These are phyloP conservation scores for Globisporangium iwayamae DNA, from an alignment of 352 stramenopile genomes.

Conservation along the genomic window DNA sequence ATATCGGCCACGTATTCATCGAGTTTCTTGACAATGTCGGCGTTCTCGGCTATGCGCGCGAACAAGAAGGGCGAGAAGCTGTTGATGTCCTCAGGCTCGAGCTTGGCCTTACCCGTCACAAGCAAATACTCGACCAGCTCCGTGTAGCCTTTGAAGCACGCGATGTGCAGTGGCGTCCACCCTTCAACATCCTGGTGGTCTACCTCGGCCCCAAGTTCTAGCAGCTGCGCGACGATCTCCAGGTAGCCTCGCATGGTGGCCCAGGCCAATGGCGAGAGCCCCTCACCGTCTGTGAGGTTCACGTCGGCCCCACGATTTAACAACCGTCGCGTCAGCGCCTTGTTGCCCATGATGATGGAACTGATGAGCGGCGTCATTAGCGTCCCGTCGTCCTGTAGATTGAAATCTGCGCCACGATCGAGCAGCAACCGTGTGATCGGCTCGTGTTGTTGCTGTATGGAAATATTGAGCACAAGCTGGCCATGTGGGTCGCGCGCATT, in stretches of 20 bases:
- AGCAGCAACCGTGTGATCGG: constrained; percentile 68
- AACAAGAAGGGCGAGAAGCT: constrained; percentile 72
- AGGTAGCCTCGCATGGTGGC: constrained; percentile 66
- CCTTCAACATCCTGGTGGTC: constrained; percentile 59
- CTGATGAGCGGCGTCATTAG: constrained; percentile 65
- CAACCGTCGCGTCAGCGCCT: constrained; percentile 56
- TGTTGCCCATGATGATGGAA: constrained; percentile 83
- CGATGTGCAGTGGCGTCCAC: constrained; percentile 70
- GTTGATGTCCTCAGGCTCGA: constrained; percentile 55
- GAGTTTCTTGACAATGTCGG: constrained; percentile 53
- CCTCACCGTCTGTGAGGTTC: constrained; percentile 53
- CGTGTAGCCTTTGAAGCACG: constrained; percentile 65
- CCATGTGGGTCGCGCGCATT: constrained; percentile 49
- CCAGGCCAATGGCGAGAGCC: constrained; percentile 64
- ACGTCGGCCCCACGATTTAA: constrained; percentile 54
- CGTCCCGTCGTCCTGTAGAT: constrained; percentile 56
- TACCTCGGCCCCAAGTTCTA: constrained; percentile 55
- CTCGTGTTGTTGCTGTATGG: constrained; percentile 76
- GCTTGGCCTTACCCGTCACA: constrained; percentile 36
- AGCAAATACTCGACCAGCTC: constrained; percentile 74
- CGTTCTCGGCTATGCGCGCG: constrained; percentile 63
- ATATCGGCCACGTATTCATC: constrained; percentile 43
- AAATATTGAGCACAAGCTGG: constrained; percentile 64
- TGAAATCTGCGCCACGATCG: constrained; percentile 61
- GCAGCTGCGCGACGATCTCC: constrained; percentile 64